A percentile compares a stretch with the other conserved stretches of the same genome.
Evolutionary conservation across 179 eudicot species (phyloP).

Genomic region (Actinidia arguta): DNA sequence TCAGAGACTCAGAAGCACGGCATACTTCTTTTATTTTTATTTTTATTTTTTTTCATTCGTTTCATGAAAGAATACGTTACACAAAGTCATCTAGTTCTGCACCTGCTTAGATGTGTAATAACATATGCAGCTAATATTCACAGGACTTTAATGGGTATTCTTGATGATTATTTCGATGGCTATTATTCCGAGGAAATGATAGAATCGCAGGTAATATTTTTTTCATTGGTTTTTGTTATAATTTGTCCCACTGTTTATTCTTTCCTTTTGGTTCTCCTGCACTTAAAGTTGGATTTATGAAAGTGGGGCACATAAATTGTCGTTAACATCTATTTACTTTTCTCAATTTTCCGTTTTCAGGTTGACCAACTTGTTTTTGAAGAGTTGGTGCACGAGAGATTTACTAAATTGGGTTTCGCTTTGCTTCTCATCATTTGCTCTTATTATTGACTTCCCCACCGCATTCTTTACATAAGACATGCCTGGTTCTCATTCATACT

Average conservation of each 20-base stretch:
- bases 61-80: constrained; percentile 3
- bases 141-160: constrained; percentile 91
- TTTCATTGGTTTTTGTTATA: constrained; percentile 9
- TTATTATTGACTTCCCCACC: neutral
- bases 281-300: too few species aligned
- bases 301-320: too few species aligned
- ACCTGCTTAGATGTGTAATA: constrained; percentile 17
- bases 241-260: too few species aligned
- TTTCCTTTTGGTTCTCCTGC: too few species aligned
- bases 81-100: constrained; percentile 16
- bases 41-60: neutral
- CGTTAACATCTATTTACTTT: too few species aligned
- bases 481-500: constrained; percentile 10
- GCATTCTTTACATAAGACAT: neutral
- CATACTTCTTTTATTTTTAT: too few species aligned
- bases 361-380: constrained; percentile 98
- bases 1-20: too few species aligned
- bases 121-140: constrained; percentile 10
- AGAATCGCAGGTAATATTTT: constrained; percentile 81
- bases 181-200: constrained; percentile 97
- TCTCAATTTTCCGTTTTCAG: constrained; percentile 45
- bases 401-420: constrained; percentile 88
- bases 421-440: constrained; percentile 18
- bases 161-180: constrained; percentile 98
- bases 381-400: constrained; percentile 94